Base-by-base conservation (phyloP, 345 rosid species). In the Populus deltoides region DNA sequence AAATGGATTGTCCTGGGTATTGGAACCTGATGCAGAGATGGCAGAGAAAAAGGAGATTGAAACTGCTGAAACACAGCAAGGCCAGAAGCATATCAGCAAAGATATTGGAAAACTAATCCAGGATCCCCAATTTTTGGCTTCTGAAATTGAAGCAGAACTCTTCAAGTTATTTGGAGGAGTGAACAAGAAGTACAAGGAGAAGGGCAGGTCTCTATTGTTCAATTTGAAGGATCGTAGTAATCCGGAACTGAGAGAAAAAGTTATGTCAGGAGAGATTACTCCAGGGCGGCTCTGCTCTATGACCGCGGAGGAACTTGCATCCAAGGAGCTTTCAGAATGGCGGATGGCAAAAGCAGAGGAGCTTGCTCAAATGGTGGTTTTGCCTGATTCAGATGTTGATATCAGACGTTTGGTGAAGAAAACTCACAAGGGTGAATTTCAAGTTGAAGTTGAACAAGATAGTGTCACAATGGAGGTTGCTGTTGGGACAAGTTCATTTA, bases 381-480 rank as follows among this genome's bases (percentile, higher is more conserved):
- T 95, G 79, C 95, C 89, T 36, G 97, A 93, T 78, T 75, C 92
- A 43, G 89, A 91, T 70, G 93, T 87, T 66, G 97, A 92, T 77
- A 80, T 90, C 29, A 86, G 97, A 76, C 90, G 94, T 55, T 75
- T 95, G 79, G 98, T 95, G 66, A 90, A 83, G 87, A 95, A 95
- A 86, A 93, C 99, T 31, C 99, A 95, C 59, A 95, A 95, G 86
- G 99, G 99, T 41, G 99, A 95, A 84, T 84, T 93, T 81, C 96
- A 90, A 81, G 97, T 95, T 25, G 98, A 94, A 80, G 85, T 90
- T 55, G 98, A 90, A 69, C 77, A 77, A 55, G 93, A 94, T 71
- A 76, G 71, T 73, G 72, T 91, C 45, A 82, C 92, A 25, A 86
- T 79, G 31, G 98, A 91, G 75, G 91, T 87, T 74, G 89, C 95